Conservation (phyloP, 768 basidiomycete genomes). For the Hydnum rufescens region DNA sequence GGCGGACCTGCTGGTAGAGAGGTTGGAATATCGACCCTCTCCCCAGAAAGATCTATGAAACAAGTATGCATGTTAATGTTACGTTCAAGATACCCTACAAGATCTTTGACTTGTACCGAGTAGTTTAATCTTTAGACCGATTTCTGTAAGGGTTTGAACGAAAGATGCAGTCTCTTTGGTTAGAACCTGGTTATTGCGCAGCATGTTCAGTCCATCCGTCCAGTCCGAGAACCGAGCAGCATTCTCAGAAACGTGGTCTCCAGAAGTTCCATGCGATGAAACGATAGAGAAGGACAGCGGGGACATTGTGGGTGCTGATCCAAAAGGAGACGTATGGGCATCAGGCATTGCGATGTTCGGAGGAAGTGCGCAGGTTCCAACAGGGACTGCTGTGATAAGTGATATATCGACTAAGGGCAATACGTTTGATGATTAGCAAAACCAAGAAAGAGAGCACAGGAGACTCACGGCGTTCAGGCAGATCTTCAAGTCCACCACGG, state of each 20-base stretch:
- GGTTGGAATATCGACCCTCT: slow-evolving; percentile 75
- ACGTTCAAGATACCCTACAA: background rate
- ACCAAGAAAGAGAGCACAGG: background rate
- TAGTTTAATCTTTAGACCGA: slow-evolving; percentile 79
- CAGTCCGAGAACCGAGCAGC: slow-evolving; percentile 75
- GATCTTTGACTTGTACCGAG: slow-evolving; percentile 32
- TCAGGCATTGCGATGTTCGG: slow-evolving; percentile 25
- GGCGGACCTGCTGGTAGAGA: slow-evolving; percentile 59
- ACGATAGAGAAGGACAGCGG: slow-evolving; percentile 62
- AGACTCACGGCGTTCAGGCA: slow-evolving; percentile 44
- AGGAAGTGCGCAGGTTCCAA: slow-evolving; percentile 43
- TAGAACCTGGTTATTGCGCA: slow-evolving; percentile 63
- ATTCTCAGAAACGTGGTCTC: slow-evolving; percentile 62
- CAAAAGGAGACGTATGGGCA: slow-evolving; percentile 13
- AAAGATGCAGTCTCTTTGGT: slow-evolving; percentile 75
- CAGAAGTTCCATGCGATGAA: slow-evolving; percentile 48
- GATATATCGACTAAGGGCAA: slow-evolving; percentile 41
- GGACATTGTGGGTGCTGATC: slow-evolving; percentile 31
- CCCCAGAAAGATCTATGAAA: slow-evolving; percentile 58
- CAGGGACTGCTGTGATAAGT: slow-evolving; percentile 58
- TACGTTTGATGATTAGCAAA: background rate
- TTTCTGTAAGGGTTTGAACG: slow-evolving; percentile 72
- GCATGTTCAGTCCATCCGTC: slow-evolving; percentile 84
- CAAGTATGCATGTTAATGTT: background rate
- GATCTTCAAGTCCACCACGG: slow-evolving; percentile 64